Evolutionary conservation across 768 basidiomycete species (phyloP), one percentile per base, ranked within the genome.

Genomic region (Suillus spraguei): DNA sequence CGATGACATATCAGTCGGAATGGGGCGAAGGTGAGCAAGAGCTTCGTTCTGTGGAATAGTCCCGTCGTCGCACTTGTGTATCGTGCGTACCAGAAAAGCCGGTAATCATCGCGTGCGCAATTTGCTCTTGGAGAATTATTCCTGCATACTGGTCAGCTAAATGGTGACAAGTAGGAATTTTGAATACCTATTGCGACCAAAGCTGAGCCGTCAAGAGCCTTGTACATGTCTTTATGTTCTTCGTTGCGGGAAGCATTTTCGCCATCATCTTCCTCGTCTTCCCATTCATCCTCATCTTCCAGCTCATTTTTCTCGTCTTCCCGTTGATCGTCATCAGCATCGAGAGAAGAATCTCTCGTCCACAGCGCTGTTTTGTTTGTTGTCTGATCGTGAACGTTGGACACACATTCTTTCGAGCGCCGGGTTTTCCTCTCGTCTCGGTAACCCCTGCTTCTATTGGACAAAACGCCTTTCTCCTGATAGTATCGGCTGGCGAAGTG

Each of bases 131-230:
- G 17, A 91, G 73, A 24, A 91, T 72, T 77, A 92, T 86, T 1
- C 89, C 90, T 89, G 42, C 13, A 56, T 46, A 11, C 39, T 46
- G 32, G 32, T 24, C 14, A 46, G 44, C 13, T 47, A 38, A 32
- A 59, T 14, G 17, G 41, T 36, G 39, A 22, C 24, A 38, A 39
- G 38, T 20, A 36, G 6, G 33, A 22, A 32, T 32, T 54, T 22
- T 24, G 75, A 81, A 28, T 39, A 91, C 91, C 89, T 65, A 93
- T 80, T 4, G 85, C 89, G 74, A 92, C 79, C 50, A 92, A 80
- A 4, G 89, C 88, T 11, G 88, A 87, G 5, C 91, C 91, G 67
- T 91, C 88, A 65, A 91, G 79, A 4, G 84, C 79, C 68, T 83
- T 89, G 71, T 92, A 92, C 91, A 93, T 92, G 66, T 91, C 88